A percentile compares a stretch with the other conserved stretches of the same genome.
These are phyloP conservation scores for Cornus controversa DNA, from an alignment of 148 eudicot genomes.

Conservation along the genomic window DNA sequence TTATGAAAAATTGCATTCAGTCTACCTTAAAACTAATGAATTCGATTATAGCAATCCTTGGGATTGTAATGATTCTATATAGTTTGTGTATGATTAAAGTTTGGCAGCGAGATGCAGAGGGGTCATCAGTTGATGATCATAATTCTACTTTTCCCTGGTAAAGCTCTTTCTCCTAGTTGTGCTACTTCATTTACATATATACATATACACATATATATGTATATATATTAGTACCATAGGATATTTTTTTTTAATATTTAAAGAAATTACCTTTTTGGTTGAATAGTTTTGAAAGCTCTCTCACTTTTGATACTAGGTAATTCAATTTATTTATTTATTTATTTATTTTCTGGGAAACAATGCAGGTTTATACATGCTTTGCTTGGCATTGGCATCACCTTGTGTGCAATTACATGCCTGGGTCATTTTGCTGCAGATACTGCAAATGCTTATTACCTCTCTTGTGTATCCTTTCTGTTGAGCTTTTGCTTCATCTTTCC, in stretches of 20 bases:
- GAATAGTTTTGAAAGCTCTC: too few species aligned
- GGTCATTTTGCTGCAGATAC: conserved; percentile 47
- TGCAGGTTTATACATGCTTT: conserved; percentile 62
- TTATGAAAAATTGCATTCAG: conserved; percentile 18
- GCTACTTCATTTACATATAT: neutral
- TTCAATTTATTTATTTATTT: too few species aligned
- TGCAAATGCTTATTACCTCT: conserved; percentile 28
- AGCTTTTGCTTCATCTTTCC: neutral
- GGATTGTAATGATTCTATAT: conserved; percentile 41
- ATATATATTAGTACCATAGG: too few species aligned
- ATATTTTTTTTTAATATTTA: too few species aligned
- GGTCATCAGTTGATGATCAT: neutral
- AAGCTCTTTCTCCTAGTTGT: neutral
- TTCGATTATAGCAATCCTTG: conserved; percentile 24
- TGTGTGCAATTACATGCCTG: conserved; percentile 37
- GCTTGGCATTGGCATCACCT: conserved; percentile 33
- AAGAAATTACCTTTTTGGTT: too few species aligned
- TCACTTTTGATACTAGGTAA: neutral
- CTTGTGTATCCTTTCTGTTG: conserved; percentile 40
- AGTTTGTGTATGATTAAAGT: conserved; percentile 43
- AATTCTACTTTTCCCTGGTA: conserved; percentile 18
- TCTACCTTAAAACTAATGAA: conserved; percentile 30
- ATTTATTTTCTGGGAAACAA: neutral
- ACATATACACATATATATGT: too few species aligned
- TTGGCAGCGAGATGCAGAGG: conserved; percentile 30